Base-by-base conservation (phyloP, 441 rosid genomes). In the Daphne laureola region DNA sequence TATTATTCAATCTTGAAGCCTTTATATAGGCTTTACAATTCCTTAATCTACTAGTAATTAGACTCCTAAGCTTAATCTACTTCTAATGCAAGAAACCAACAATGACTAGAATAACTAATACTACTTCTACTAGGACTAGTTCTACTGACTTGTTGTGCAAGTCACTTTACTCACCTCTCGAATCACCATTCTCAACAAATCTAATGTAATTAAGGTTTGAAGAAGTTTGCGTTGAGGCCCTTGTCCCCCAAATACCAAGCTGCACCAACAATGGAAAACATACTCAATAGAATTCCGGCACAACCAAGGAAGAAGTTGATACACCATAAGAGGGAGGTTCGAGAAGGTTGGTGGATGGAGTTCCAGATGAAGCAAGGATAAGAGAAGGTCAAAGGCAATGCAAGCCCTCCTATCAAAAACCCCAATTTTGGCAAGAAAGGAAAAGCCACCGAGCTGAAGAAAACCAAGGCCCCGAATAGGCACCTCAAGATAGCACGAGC, bases 311-410 rank as follows among this genome's bases (percentile, higher is more conserved):
- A 69, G 18, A 72, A 4, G 55, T 80, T 80, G 42, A 80, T 47
- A 50, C 67, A 65, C 84, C 84, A 70, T 5, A 73, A 26, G 38
- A 11, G 38, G 41, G 16, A 26, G 1, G 2, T n/a, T 3, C 21
- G 18, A 1, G 38, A 9, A 0, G 69, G 68, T 26, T 47, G 67
- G 53, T 52, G 65, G 43, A 80, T 68, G 0, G 46, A 54, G 58
- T 72, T 58, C 81, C 86, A 76, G 78, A 83, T 80, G 64, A 83
- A 76, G 69, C 90, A 78, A 0, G 86, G 86, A 48, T 76, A 80
- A 0, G 56, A 73, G 21, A 55, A 78, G 6, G 84, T 72, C 44
- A 80, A 25, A 2, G 80, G 79, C 14, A 65, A 45, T 0, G 78
- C 44, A 12, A 78, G 8, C n/a, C 84, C 90, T 35, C 90, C 86